Evolutionary conservation across 805 yeast genomes (phyloP).

Genomic region (Torulaspora quercuum): DNA sequence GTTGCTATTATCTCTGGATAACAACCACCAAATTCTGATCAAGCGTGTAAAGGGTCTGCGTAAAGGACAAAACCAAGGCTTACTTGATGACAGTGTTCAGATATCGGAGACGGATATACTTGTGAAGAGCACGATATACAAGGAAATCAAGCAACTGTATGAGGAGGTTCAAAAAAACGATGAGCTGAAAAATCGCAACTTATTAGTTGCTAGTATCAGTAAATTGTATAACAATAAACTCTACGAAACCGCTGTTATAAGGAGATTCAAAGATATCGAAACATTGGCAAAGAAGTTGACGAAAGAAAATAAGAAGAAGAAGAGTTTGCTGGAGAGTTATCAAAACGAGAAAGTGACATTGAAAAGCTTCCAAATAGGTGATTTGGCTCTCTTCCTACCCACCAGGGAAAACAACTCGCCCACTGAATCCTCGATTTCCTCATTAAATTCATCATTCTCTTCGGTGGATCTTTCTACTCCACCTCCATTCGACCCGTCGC

Average conservation of each 20-base stretch:
- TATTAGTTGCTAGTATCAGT: conserved; percentile 19
- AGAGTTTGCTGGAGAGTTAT: conserved; percentile 28
- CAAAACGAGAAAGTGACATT: conserved; percentile 55
- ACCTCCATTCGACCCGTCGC: conserved; percentile 25
- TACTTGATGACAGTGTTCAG: conserved; percentile 34
- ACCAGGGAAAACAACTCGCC: conserved; percentile 45
- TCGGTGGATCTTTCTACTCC: conserved; percentile 37
- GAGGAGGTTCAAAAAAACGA: conserved; percentile 12
- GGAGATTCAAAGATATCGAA: conserved; percentile 86
- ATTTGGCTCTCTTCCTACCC: conserved; percentile 80
- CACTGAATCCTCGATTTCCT: conserved; percentile 23
- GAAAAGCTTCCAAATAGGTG: conserved; percentile 64
- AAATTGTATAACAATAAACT: conserved; percentile 31
- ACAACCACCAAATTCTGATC: conserved; percentile 44
- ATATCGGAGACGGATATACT: conserved; percentile 39
- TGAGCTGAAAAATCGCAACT: conserved; percentile 16
- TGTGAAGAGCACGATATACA: conserved; percentile 49
- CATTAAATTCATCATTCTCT: conserved; percentile 35
- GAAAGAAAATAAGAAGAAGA: conserved; percentile 46
- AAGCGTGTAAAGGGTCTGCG: conserved; percentile 79
- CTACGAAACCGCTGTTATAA: conserved; percentile 49
- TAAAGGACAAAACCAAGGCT: conserved; percentile 41
- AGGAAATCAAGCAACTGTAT: conserved; percentile 24
- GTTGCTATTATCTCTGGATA: conserved; percentile 42
- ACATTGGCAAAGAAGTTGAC: conserved; percentile 80